Evolutionary conservation across 106 monocot species (phyloP).

Genomic region (Narthecium ossifragum): DNA sequence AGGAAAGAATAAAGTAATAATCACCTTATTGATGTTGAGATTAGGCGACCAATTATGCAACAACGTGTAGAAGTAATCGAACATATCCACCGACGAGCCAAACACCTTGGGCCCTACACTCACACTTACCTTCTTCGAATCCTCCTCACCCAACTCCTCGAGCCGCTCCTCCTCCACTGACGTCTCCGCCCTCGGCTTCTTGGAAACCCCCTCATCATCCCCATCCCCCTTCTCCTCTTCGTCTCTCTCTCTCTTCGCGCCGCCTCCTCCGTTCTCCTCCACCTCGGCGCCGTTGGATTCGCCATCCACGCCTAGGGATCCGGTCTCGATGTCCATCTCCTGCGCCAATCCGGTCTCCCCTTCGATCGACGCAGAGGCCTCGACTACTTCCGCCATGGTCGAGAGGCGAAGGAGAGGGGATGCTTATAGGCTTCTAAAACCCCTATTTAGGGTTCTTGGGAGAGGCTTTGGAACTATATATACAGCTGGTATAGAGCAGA

Average conservation of each 20-base stretch:
- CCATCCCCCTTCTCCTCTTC: neutral
- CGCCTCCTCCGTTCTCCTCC: neutral
- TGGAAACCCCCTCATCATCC: neutral
- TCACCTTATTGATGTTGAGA: slow-evolving; percentile 72
- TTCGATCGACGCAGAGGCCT: neutral
- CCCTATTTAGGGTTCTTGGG: no score
- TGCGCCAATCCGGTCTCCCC: slow-evolving; percentile 5
- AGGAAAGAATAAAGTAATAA: neutral
- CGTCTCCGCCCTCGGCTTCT: slow-evolving; percentile 17
- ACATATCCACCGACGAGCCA: slow-evolving; percentile 65
- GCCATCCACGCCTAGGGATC: neutral
- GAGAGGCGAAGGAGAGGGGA: neutral
- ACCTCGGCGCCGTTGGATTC: neutral
- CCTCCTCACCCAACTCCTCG: slow-evolving; percentile 4
- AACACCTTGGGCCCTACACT: slow-evolving; percentile 67
- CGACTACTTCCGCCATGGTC: neutral
- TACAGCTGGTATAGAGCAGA: no score
- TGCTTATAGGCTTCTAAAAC: no score
- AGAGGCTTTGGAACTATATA: no score
- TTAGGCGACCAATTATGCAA: slow-evolving; percentile 75
- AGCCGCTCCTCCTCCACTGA: slow-evolving; percentile 14
- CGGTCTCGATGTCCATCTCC: slow-evolving; percentile 8
- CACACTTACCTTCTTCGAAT: slow-evolving; percentile 6
- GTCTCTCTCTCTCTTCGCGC: slow-evolving; percentile 4
- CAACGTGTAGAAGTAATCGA: slow-evolving; percentile 73